These are phyloP conservation scores for Inga oerstediana DNA, from an alignment of 306 rosid species.

Conservation along the genomic window DNA sequence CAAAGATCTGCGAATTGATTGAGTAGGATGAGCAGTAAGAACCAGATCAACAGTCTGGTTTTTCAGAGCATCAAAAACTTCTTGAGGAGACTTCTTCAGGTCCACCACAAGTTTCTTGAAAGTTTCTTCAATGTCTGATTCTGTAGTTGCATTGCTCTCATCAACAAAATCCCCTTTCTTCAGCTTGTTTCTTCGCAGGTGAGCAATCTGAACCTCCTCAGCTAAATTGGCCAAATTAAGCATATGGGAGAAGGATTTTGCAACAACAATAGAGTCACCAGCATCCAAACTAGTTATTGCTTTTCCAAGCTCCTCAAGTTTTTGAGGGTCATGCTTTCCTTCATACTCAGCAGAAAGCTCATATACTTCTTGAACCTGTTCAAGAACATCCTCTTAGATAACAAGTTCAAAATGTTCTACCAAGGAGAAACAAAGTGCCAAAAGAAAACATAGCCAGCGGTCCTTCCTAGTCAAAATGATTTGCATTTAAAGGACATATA, in stretches of 20 bases:
- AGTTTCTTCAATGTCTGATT: slow-evolving; percentile 97
- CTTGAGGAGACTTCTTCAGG: slow-evolving; percentile 83
- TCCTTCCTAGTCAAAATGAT: neutral
- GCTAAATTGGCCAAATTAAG: slow-evolving; percentile 99
- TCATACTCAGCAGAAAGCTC: slow-evolving; percentile 98
- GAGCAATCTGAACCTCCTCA: slow-evolving; percentile 97
- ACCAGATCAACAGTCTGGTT: slow-evolving; percentile 97
- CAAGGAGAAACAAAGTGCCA: neutral
- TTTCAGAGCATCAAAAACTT: slow-evolving; percentile 94
- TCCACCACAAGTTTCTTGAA: slow-evolving; percentile 82
- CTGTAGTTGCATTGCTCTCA: slow-evolving; percentile 90
- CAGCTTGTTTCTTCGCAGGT: slow-evolving; percentile 84
- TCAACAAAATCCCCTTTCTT: slow-evolving; percentile 87
- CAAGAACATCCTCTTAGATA: slow-evolving; percentile 19
- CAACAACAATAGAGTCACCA: slow-evolving; percentile 91
- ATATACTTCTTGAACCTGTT: slow-evolving; percentile 91
- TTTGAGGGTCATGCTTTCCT: slow-evolving; percentile 79
- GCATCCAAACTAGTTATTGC: slow-evolving; percentile 88
- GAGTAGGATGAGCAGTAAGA: slow-evolving; percentile 98
- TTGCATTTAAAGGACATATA: neutral
- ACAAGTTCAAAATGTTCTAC: slow-evolving; percentile 18
- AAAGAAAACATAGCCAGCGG: neutral
- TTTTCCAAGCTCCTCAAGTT: slow-evolving; percentile 86
- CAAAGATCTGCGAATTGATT: slow-evolving; percentile 92
- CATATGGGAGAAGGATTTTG: slow-evolving; percentile 95